phyloP scores from a whole-genome alignment of 2,329 filamentous ascomycete species.

The Colletotrichum tabaci region DNA sequence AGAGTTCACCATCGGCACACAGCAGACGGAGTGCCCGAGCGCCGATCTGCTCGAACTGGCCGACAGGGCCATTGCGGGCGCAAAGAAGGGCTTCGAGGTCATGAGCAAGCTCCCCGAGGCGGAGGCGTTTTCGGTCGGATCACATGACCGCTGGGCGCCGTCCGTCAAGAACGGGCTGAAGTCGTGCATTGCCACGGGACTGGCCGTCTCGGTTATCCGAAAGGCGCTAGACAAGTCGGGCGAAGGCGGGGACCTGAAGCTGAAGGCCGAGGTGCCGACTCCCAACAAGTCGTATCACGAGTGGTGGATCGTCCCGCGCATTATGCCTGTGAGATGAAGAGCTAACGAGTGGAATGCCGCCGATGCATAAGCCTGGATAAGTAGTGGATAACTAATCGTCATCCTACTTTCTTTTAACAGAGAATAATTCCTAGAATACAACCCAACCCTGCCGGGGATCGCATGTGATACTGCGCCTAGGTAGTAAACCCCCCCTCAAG shows the following conservation, averaged over 20 bases:
- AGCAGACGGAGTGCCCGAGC: conserved; percentile 56
- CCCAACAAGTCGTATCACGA: conserved; percentile 71
- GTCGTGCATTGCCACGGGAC: conserved; percentile 79
- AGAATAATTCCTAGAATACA: conserved; percentile 18
- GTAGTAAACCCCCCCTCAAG: not conserved
- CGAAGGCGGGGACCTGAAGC: conserved; percentile 50
- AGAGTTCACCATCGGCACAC: conserved; percentile 66
- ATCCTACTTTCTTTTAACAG: conserved; percentile 16
- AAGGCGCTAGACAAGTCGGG: conserved; percentile 64
- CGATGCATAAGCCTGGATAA: conserved; percentile 19
- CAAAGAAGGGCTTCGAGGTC: conserved; percentile 70
- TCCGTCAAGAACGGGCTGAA: conserved; percentile 74
- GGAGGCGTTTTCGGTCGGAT: conserved; percentile 69
- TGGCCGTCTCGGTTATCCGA: conserved; percentile 73
- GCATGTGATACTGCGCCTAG: conserved; percentile 27
- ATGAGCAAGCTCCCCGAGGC: conserved; percentile 65
- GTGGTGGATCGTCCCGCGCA: conserved; percentile 75
- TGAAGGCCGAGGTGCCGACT: conserved; percentile 67
- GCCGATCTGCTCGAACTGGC: conserved; percentile 61
- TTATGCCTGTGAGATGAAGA: conserved; percentile 48
- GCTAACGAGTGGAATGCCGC: not conserved
- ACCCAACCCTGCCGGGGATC: conserved; percentile 10
- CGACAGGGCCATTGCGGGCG: conserved; percentile 61
- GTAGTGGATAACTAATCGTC: conserved; percentile 8
- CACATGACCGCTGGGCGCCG: conserved; percentile 73